These are phyloP conservation scores for Penicillium sp. DNA, from an alignment of 2,329 filamentous ascomycete species.

Conservation along the genomic window DNA sequence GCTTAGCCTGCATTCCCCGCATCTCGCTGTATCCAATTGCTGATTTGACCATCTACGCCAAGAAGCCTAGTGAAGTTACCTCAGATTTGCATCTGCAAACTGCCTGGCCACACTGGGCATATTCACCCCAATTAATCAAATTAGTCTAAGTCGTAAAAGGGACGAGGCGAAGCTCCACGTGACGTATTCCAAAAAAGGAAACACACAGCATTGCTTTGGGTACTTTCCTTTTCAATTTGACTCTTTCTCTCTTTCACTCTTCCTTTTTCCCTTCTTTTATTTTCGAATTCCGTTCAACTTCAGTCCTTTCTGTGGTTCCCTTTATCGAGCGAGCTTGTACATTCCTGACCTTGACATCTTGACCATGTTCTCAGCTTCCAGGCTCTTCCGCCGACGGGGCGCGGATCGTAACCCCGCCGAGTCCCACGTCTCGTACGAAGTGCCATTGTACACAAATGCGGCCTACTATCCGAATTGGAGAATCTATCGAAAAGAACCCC, in stretches of 20 bases:
- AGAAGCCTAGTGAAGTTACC: background rate
- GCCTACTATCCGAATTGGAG: conserved; percentile 82
- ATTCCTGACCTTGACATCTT: background rate
- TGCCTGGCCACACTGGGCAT: background rate
- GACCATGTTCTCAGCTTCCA: conserved; percentile 23
- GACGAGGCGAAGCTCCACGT: conserved; percentile 17
- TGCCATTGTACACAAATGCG: conserved; percentile 60
- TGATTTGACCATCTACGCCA: background rate
- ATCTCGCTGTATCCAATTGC: background rate
- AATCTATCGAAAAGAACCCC: conserved; percentile 71
- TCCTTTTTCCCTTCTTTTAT: background rate
- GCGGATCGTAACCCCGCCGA: conserved; percentile 19
- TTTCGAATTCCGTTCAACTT: background rate
- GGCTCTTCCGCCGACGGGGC: conserved; percentile 21
- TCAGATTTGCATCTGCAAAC: conserved; percentile 3
- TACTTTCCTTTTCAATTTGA: conserved; percentile 3
- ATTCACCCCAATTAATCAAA: background rate
- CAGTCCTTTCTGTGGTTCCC: background rate
- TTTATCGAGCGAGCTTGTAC: background rate
- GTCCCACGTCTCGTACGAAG: conserved; percentile 31
- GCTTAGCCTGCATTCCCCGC: conserved; percentile 4
- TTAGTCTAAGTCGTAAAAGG: background rate
- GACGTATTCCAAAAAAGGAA: conserved; percentile 24
- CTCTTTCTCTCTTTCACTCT: background rate
- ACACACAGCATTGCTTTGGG: conserved; percentile 7